Evolutionary conservation across 108 stramenopile genomes (phyloP).

Genomic region (Aurantiochytrium sp.): DNA sequence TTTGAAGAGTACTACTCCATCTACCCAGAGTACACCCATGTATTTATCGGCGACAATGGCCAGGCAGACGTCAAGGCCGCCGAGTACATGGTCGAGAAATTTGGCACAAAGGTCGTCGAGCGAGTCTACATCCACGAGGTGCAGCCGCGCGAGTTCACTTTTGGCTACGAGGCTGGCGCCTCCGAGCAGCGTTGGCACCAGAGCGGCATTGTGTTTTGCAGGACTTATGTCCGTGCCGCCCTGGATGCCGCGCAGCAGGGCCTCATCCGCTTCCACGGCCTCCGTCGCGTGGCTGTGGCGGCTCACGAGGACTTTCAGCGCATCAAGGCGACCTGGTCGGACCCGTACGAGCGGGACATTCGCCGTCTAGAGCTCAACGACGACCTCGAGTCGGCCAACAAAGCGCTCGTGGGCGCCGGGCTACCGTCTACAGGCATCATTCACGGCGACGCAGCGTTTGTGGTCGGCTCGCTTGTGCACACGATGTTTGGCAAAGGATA

Average conservation of each 20-base stretch:
- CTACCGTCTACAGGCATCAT: neutral
- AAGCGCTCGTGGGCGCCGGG: conserved; percentile 27
- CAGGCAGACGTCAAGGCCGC: conserved; percentile 95
- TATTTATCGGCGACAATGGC: conserved; percentile 98
- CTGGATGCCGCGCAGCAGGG: conserved; percentile 68
- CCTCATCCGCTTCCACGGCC: conserved; percentile 11
- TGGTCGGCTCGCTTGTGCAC: conserved; percentile 7
- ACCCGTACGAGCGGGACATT: conserved; percentile 24
- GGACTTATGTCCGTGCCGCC: conserved; percentile 85
- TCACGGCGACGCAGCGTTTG: neutral
- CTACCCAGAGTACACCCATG: conserved; percentile 90
- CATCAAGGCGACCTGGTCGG: neutral
- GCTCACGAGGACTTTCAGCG: neutral
- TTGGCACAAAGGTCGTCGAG: conserved; percentile 69
- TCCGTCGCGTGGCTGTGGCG: conserved; percentile 27
- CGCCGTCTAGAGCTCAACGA: conserved; percentile 12
- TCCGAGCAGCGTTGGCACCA: conserved; percentile 61
- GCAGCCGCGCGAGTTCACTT: conserved; percentile 48
- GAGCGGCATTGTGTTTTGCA: conserved; percentile 70
- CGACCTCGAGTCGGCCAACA: conserved; percentile 42
- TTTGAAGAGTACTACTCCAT: conserved; percentile 81
- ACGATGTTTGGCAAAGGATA: conserved; percentile 4
- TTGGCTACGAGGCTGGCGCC: conserved; percentile 41
- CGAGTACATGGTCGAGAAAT: conserved; percentile 84
- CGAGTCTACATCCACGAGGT: conserved; percentile 86